Evolutionary conservation across 2,329 filamentous ascomycete genomes (phyloP), one percentile per base, ranked within the genome.

Genomic region (Purpureocillium lavendulum): DNA sequence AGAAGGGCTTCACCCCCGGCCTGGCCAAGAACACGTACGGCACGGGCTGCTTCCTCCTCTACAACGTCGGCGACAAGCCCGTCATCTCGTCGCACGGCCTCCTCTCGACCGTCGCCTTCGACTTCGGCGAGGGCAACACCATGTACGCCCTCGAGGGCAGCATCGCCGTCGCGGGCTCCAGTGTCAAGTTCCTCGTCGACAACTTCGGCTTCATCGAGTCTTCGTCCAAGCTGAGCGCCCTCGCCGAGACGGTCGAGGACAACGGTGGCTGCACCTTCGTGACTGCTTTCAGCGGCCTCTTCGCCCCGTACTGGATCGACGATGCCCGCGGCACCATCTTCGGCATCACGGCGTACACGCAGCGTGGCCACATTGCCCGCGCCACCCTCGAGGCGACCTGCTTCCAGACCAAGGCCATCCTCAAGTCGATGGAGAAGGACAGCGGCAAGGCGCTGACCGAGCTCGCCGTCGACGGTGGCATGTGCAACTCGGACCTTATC

Each of bases 1-100:
- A 88, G 55, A 82, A 83, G 57, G 84, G 80, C 2, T 90, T 90
- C 59, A 73, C 70, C 2, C 80, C 84, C 8, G 86, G 86, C 40
- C 70, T 75, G 40, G 86, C 85, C 36, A 90, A 90, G 69, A 90
- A 90, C 60, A 90, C 86, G 1, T 90, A 90, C 56, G 86, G 86
- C 31, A 90, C 86, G 1, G 86, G 86, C 16, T 89, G 85, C 60
- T 92, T 92, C 67, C 64, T 90, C 48, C 75, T 90, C 7, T 89
- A 88, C 64, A 89, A 92, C 54, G 82, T 88, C 12, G 86, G 86
- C 17, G 70, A 80, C 17, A 83, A 86, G 62, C 85, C 85, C 4
- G 84, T 89, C 40, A 80, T 89, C 42, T 90, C 86, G 0, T 77
- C 69, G 21, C 82, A 89, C 55, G 86, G 86, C 3, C 70, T 92